Evolutionary conservation across 371 early-diverging fungal species (phyloP), one percentile per base, ranked within the genome.

Genomic region (Lichtheimia corymbifera): DNA sequence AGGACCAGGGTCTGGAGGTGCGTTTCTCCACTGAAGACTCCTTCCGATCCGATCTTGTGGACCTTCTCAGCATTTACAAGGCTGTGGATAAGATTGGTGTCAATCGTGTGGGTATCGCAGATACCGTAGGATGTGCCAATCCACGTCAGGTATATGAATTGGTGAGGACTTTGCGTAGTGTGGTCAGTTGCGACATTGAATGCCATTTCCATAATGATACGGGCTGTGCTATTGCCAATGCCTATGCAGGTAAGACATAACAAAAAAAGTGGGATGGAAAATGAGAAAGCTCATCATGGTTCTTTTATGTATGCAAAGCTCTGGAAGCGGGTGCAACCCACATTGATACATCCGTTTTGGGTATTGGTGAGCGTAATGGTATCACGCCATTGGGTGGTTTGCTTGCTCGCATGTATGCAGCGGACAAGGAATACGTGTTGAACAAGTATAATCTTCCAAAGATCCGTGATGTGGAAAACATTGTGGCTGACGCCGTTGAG

Each of bases 121-220:
- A 97, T 74, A 97, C 97, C 4, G 97, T 97, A 40, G 97, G 97
- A 14, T 95, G 95, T 63, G 97, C 97, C 53, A 92, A 93, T 72
- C 96, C 97, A 49, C 90, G 93, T 50, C 97, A 97, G 80, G 97
- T 97, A n/a, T 94, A 94, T 63, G 96, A 97, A 63, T 86, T 97
- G 42, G 95, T 97, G 62, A 84, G 90, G 66, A 97, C 95, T 14
- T 82, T 97, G 22, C 88, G 97, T 59, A 83, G 89, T 55, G 93
- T 95, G 42, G 94, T 97, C 49, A 91, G 90, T 58, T 95, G 96
- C 70, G 97, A 97, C 70, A 97, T 97, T 63, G 97, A 97, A 77
- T 92, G 93, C 73, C 97, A 97, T 72, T 97, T 97, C 87, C 97
- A 97, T 82, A 92, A 97, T 74, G 97, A 97, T 75, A 97, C 97